Conservation (phyloP, 2,329 filamentous ascomycete species). For the Pleurostoma richardsiae region DNA sequence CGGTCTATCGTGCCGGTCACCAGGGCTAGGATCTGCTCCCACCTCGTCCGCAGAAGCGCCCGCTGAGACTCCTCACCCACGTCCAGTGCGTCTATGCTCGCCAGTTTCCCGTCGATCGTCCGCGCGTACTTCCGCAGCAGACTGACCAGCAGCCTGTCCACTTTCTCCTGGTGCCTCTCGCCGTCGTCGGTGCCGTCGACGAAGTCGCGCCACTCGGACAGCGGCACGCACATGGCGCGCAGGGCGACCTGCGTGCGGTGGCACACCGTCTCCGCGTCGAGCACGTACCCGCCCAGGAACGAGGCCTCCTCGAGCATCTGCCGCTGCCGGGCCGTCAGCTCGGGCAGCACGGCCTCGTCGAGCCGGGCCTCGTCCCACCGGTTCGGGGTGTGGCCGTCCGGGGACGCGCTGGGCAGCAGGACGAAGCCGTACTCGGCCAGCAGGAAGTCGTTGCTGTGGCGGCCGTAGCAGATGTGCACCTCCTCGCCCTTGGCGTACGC, state of each 20-base stretch:
- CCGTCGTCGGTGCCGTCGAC: slow-evolving; percentile 41
- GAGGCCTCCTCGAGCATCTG: slow-evolving; percentile 34
- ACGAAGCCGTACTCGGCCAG: slow-evolving; percentile 62
- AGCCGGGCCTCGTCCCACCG: slow-evolving; percentile 45
- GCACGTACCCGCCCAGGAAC: slow-evolving; percentile 46
- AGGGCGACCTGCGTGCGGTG: slow-evolving; percentile 52
- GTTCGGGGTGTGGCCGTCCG: slow-evolving; percentile 23
- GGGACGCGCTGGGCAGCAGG: slow-evolving; percentile 11
- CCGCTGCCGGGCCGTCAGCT: slow-evolving; percentile 26
- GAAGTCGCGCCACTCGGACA: slow-evolving; percentile 38
- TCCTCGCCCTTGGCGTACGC: slow-evolving; percentile 55
- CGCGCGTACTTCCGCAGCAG: slow-evolving; percentile 31
- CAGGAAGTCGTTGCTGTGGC: slow-evolving; percentile 67
- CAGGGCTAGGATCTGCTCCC: slow-evolving; percentile 35
- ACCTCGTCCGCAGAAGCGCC: slow-evolving; percentile 29
- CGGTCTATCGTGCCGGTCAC: slow-evolving; percentile 28
- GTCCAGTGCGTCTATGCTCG: slow-evolving; percentile 19
- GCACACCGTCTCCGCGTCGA: slow-evolving; percentile 45
- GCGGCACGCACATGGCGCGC: slow-evolving; percentile 27
- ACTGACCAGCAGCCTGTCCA: slow-evolving; percentile 29
- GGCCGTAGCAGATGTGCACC: slow-evolving; percentile 64
- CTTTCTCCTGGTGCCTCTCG: slow-evolving; percentile 31
- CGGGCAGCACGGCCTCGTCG: slow-evolving; percentile 39
- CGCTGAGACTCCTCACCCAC: slow-evolving; percentile 27
- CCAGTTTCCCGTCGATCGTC: slow-evolving; percentile 22